Conservation (phyloP, 2,329 filamentous ascomycete species). For the Lasiodiplodia sp. region DNA sequence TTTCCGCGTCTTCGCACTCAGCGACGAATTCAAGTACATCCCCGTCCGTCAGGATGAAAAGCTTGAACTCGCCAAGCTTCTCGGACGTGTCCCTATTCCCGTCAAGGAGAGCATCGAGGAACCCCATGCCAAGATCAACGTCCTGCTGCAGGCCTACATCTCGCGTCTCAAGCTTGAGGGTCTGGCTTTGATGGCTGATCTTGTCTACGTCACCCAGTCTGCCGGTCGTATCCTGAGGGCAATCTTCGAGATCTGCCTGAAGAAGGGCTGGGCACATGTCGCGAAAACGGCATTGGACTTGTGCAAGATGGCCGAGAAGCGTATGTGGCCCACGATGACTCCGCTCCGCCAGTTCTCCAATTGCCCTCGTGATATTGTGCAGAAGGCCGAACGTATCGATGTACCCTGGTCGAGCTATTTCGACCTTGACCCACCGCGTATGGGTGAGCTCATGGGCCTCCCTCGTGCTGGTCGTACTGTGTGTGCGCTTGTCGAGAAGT, state of each 20-base stretch:
- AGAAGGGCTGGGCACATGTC: conserved; percentile 94
- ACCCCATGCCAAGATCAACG: conserved; percentile 97
- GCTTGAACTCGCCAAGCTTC: conserved; percentile 88
- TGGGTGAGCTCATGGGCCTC: conserved; percentile 92
- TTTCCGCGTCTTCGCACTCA: conserved; percentile 94
- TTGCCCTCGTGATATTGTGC: conserved; percentile 83
- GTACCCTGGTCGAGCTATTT: conserved; percentile 95
- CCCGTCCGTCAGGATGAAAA: conserved; percentile 98
- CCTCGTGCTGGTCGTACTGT: conserved; percentile 87
- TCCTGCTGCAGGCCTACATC: conserved; percentile 94
- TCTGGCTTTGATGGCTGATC: conserved; percentile 93
- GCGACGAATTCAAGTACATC: conserved; percentile 98
- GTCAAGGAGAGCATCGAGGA: conserved; percentile 98
- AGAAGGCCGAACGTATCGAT: conserved; percentile 93
- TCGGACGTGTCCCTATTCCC: conserved; percentile 89
- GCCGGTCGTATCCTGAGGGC: conserved; percentile 94
- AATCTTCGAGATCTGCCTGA: conserved; percentile 96
- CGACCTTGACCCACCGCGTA: conserved; percentile 92
- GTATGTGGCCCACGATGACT: conserved; percentile 99
- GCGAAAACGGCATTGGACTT: conserved; percentile 91
- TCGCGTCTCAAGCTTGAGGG: conserved; percentile 93
- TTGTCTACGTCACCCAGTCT: conserved; percentile 98
- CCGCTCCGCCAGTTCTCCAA: conserved; percentile 87
- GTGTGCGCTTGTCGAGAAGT: conserved; percentile 87
- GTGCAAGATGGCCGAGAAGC: conserved; percentile 99